phyloP scores from a whole-genome alignment of 148 eudicot genomes.

The Rhododendron mucronatum region DNA sequence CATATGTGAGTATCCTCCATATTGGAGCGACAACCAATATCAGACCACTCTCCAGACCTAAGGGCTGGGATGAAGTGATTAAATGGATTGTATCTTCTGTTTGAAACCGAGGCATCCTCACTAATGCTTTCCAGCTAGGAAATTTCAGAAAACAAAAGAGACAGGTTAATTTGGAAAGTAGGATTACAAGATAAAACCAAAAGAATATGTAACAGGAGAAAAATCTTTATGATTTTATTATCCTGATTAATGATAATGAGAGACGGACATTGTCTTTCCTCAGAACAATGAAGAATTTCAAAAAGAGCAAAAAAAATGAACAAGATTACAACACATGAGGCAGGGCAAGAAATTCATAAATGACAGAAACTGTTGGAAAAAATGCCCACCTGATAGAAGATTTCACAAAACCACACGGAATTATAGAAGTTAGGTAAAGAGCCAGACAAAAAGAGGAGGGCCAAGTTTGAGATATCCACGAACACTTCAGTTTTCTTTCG shows the following conservation, averaged over 20 bases:
- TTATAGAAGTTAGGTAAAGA: background rate
- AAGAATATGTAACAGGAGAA: background rate
- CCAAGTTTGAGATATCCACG: background rate
- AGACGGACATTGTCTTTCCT: background rate
- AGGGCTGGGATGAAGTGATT: constrained; percentile 52
- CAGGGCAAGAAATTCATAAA: background rate
- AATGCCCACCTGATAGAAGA: background rate
- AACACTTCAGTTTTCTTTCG: background rate
- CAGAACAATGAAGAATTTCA: background rate
- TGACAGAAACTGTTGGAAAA: background rate
- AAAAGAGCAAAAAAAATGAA: background rate
- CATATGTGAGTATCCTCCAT: constrained; percentile 96
- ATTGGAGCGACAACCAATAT: constrained; percentile 71
- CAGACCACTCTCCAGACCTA: constrained; percentile 91
- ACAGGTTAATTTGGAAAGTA: background rate
- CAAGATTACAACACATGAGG: background rate
- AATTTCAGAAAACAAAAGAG: constrained; percentile 1
- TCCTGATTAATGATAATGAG: background rate
- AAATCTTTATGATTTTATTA: background rate
- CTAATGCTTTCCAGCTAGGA: constrained; percentile 74
- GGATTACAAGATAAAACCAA: background rate
- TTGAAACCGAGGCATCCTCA: constrained; percentile 51
- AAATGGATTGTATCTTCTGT: constrained; percentile 26
- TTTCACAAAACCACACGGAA: background rate
- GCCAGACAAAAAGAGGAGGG: background rate